phyloP scores from a whole-genome alignment of 176 grass and related monocot genomes.

The Cymbopogon citratus region DNA sequence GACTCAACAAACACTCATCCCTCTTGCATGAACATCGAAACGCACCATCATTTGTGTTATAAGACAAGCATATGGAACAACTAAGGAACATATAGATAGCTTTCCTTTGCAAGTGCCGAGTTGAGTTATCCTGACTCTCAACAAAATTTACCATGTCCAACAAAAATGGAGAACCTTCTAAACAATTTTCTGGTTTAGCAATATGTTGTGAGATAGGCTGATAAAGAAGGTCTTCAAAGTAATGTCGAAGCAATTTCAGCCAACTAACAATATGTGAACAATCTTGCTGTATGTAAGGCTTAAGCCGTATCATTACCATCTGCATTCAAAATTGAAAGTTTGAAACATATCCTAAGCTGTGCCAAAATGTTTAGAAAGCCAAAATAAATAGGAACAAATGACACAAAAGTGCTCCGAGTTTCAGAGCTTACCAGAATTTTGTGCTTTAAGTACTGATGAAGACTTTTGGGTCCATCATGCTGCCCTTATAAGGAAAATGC shows the following conservation, averaged over 20 bases:
- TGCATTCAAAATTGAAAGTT: conserved; percentile 33
- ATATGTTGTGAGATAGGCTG: conserved; percentile 32
- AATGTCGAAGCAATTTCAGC: conserved; percentile 49
- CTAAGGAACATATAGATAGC: conserved; percentile 59
- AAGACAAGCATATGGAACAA: conserved; percentile 55
- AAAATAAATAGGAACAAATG: conserved; percentile 3
- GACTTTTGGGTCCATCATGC: conserved; percentile 20
- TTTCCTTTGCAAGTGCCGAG: conserved; percentile 66
- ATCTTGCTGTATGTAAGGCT: conserved; percentile 33
- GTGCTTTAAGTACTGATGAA: conserved; percentile 61
- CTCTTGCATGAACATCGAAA: conserved; percentile 46
- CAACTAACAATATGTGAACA: conserved; percentile 50
- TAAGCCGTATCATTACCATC: conserved; percentile 78
- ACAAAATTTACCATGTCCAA: conserved; percentile 23
- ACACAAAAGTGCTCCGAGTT: neutral
- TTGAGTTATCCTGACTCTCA: conserved; percentile 34
- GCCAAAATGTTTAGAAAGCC: conserved; percentile 10
- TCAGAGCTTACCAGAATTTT: conserved; percentile 58
- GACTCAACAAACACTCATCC: conserved; percentile 24
- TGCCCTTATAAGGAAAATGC: conserved; percentile 41
- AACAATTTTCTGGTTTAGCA: conserved; percentile 41
- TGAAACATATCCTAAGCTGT: neutral
- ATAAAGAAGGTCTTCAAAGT: conserved; percentile 67
- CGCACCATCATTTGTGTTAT: conserved; percentile 29
- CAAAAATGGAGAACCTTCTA: conserved; percentile 75